These are phyloP conservation scores for Dendrocalamus latiflorus DNA, from an alignment of 202 grass and related monocot species.

Conservation along the genomic window DNA sequence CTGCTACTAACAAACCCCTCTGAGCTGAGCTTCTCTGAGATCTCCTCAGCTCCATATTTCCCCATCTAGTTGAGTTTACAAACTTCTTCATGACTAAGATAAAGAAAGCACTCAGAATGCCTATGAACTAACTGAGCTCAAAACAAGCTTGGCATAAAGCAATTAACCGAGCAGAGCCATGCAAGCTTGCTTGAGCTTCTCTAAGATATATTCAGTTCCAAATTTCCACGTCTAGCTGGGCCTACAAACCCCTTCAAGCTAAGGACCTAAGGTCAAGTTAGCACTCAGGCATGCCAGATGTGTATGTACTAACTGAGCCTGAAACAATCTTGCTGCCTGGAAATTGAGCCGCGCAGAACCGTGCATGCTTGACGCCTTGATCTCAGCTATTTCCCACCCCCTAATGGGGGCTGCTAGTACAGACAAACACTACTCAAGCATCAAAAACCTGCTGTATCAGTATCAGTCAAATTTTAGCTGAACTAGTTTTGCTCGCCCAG, in stretches of 20 bases:
- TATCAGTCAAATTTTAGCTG: neutral
- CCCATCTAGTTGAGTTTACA: neutral
- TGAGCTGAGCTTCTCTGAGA: neutral
- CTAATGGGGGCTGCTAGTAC: neutral
- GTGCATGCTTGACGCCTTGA: neutral
- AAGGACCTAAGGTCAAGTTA: neutral
- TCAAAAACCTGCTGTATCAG: neutral
- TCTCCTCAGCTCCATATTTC: neutral
- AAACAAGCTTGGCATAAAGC: neutral
- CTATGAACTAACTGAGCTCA: neutral
- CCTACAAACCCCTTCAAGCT: neutral
- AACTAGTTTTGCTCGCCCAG: neutral
- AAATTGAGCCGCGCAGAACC: neutral
- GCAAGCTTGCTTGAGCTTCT: neutral
- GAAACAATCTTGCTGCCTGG: neutral
- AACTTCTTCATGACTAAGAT: neutral
- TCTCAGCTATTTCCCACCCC: no score
- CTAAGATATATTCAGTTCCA: neutral
- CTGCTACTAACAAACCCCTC: neutral
- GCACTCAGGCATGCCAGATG: neutral
- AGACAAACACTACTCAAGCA: neutral
- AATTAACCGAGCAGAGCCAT: neutral
- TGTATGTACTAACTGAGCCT: neutral
- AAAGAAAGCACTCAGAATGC: neutral
- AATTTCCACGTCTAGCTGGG: neutral